These are phyloP conservation scores for Sugiyamaella japonica DNA, from an alignment of 1,139 yeast species.

Conservation along the genomic window DNA sequence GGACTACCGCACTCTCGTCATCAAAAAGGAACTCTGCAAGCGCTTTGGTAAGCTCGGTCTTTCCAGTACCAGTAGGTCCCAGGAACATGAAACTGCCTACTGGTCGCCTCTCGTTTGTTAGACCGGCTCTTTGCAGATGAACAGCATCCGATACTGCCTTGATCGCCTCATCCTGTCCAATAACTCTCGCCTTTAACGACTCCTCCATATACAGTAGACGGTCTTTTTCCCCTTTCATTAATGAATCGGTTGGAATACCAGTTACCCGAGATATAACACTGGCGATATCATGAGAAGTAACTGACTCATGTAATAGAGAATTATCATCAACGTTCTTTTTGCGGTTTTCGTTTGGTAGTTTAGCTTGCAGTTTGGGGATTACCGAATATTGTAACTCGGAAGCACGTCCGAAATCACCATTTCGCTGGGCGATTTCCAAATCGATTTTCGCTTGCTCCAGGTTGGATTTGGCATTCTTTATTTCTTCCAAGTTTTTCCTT, in stretches of 20 bases:
- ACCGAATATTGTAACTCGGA: conserved; percentile 84
- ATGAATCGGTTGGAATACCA: conserved; percentile 90
- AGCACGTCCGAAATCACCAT: conserved; percentile 83
- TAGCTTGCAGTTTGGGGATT: conserved; percentile 74
- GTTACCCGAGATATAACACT: conserved; percentile 91
- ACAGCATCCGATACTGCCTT: conserved; percentile 90
- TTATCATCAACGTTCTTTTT: conserved; percentile 30
- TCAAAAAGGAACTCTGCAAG: conserved; percentile 90
- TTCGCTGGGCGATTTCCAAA: conserved; percentile 77
- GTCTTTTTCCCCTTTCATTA: conserved; percentile 93
- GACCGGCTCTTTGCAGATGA: conserved; percentile 92
- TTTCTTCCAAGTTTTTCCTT: conserved; percentile 66
- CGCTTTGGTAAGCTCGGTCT: conserved; percentile 90
- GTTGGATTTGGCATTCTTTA: conserved; percentile 76
- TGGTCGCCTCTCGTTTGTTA: conserved; percentile 90
- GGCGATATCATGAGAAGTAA: conserved; percentile 91
- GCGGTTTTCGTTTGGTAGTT: conserved; percentile 52
- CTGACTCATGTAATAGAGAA: conserved; percentile 80
- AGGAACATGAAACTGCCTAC: conserved; percentile 94
- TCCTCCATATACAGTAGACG: conserved; percentile 85
- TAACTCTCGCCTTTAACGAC: conserved; percentile 70
- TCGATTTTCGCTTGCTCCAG: conserved; percentile 83
- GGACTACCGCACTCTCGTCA: conserved; percentile 77
- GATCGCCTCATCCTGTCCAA: conserved; percentile 96
- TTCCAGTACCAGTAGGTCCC: conserved; percentile 99